A percentile compares a stretch with the other conserved stretches of the same genome.
These are phyloP conservation scores for Xylaria digitata DNA, from an alignment of 2,329 filamentous ascomycete species.

Conservation along the genomic window DNA sequence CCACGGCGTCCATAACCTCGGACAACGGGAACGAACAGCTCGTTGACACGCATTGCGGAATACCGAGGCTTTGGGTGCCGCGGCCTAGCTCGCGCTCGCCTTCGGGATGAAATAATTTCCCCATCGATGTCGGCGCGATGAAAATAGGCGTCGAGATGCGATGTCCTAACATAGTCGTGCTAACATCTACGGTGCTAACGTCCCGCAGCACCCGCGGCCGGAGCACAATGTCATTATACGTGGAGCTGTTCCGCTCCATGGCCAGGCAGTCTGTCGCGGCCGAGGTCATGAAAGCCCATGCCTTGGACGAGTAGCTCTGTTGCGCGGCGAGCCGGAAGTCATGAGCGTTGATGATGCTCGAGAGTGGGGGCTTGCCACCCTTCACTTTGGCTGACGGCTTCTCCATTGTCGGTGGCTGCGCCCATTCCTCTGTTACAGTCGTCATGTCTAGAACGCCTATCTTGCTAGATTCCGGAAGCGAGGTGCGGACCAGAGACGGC, in stretches of 20 bases:
- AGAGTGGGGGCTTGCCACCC: constrained; percentile 59
- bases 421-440: constrained; percentile 62
- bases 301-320: constrained; percentile 67
- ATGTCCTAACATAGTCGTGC: constrained; percentile 66
- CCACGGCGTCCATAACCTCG: constrained; percentile 60
- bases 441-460: constrained; percentile 62
- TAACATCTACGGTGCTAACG: constrained; percentile 63
- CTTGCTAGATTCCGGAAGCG: constrained; percentile 58
- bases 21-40: constrained; percentile 68
- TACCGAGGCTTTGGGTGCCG: constrained; percentile 61
- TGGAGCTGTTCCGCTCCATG: constrained; percentile 64
- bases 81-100: constrained; percentile 70
- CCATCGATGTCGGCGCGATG: constrained; percentile 73
- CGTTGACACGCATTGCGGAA: constrained; percentile 71
- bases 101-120: constrained; percentile 69
- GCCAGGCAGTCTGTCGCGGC: constrained; percentile 72
- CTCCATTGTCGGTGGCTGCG: constrained; percentile 51
- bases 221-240: constrained; percentile 67
- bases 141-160: constrained; percentile 68
- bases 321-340: constrained; percentile 71
- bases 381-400: constrained; percentile 19
- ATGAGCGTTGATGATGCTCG: constrained; percentile 66
- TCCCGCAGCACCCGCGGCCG: constrained; percentile 54
- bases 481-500: constrained; percentile 54
- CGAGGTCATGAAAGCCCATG: constrained; percentile 77